Evolutionary conservation across 768 basidiomycete species (phyloP), one percentile per base, ranked within the genome.

Genomic region (Tulasnella sp.): DNA sequence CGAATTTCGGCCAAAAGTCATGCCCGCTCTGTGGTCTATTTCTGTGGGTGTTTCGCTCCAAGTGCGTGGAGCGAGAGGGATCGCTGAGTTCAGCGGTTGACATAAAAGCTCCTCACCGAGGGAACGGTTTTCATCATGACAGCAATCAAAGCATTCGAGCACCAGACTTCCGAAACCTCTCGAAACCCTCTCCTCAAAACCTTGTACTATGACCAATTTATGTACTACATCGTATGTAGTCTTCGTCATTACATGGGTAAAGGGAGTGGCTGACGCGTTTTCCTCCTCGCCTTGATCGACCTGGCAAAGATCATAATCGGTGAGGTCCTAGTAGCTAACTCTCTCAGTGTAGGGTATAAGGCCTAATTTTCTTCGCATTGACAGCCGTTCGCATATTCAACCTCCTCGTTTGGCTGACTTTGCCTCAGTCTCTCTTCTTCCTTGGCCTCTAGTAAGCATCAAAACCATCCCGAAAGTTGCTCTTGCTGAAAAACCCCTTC

Each of bases 151-250:
- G 62, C 62, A 27, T 6, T 68, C 31, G 24, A 36, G 27, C 62
- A 31, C 27, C 62, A 19, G 24, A 52, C n/a, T 24, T 68, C 62
- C 24, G 31, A 36, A 18, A 31, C 2, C 36, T 38, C 46, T 18
- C 39, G 3, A 6, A 31, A 27, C 42, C 73, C 73, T 74, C 31
- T 74, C 16, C 31, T 74, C 27, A 40, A 34, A n/a, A 74, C 27
- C 27, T 38, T 74, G 24, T 74, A 74, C 27, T n/a, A 38, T n/a
- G 73, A 39, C 18, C 73, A 74, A 48, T 74, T 74, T 31, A 2
- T 74, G 4, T 74, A 74, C 73, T 74, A 42, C 27, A 14, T 74
- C 40, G 73, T 74, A 74, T 27, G 73, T 74, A 36, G 12, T 19
- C 40, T 42, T 42, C 27, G 3, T 38, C 5, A 19, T 27, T 1